Conservation (phyloP, 176 grass and related monocot species). For the Phoenix dactylifera region DNA sequence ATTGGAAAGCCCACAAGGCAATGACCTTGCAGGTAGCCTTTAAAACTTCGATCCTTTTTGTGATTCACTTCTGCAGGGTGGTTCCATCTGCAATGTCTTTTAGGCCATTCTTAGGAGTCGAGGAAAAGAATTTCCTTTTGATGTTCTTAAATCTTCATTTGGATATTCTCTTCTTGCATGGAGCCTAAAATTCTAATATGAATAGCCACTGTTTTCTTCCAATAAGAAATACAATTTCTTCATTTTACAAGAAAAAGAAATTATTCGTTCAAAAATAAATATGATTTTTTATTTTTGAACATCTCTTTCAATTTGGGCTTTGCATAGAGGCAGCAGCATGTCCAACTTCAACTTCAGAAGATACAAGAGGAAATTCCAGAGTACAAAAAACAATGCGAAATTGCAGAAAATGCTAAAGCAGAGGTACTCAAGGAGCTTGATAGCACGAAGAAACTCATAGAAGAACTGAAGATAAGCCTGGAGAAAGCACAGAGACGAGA, state of each 20-base stretch:
- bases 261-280: too few species aligned
- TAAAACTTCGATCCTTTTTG: background rate
- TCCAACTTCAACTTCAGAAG: background rate
- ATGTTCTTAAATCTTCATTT: too few species aligned
- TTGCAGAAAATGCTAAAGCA: background rate
- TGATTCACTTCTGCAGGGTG: background rate
- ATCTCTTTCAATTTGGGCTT: background rate
- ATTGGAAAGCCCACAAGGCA: constrained; percentile 37
- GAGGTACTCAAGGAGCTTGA: constrained; percentile 6
- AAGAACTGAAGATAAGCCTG: background rate
- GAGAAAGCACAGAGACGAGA: background rate
- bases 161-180: too few species aligned
- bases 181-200: too few species aligned
- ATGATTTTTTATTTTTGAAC: too few species aligned
- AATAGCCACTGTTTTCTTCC: too few species aligned
- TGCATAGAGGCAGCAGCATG: background rate
- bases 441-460: background rate
- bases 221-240: too few species aligned
- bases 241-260: too few species aligned
- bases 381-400: background rate
- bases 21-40: constrained; percentile 32
- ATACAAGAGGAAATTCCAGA: background rate
- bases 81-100: too few species aligned
- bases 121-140: too few species aligned
- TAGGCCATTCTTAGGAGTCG: too few species aligned